phyloP scores from a whole-genome alignment of 148 eudicot genomes.

The Pharnaceum exiguum region DNA sequence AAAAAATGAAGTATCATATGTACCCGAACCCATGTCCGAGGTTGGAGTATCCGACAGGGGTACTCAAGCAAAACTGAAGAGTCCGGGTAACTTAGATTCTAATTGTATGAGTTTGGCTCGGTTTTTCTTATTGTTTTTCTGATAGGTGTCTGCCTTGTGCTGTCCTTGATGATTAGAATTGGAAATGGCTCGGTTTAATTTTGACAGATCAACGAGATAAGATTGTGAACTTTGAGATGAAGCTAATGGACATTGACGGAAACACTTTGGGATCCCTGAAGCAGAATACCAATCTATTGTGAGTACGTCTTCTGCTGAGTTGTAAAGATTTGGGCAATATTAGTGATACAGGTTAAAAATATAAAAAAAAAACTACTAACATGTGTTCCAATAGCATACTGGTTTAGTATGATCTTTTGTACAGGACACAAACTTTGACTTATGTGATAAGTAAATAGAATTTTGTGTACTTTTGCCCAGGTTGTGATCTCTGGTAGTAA shows the following conservation, averaged over 20 bases:
- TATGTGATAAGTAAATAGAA: neutral
- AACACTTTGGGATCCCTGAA: conserved; percentile 95
- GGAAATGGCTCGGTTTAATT: neutral
- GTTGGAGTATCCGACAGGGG: too few relatives aligned
- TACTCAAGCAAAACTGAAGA: too few relatives aligned
- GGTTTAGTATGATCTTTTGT: too few relatives aligned
- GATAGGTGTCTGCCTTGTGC: neutral
- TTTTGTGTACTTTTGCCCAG: conserved; percentile 24
- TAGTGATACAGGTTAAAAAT: conserved; percentile 66
- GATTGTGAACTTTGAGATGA: conserved; percentile 94
- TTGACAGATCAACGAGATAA: conserved; percentile 94
- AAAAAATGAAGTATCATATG: too few relatives aligned
- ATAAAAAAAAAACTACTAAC: neutral
- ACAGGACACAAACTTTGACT: too few relatives aligned
- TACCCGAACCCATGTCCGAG: too few relatives aligned
- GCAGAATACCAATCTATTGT: conserved; percentile 93
- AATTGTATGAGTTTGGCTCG: neutral
- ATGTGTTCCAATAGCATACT: too few relatives aligned
- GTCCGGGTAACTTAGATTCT: too few relatives aligned
- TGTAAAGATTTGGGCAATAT: conserved; percentile 88
- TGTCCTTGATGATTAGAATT: too few relatives aligned
- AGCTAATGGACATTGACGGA: conserved; percentile 93
- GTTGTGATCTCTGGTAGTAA: conserved; percentile 92
- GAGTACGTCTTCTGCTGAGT: conserved; percentile 86
- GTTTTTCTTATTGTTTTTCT: neutral